phyloP scores from a whole-genome alignment of 148 eudicot species.

The Agrostemma githago region DNA sequence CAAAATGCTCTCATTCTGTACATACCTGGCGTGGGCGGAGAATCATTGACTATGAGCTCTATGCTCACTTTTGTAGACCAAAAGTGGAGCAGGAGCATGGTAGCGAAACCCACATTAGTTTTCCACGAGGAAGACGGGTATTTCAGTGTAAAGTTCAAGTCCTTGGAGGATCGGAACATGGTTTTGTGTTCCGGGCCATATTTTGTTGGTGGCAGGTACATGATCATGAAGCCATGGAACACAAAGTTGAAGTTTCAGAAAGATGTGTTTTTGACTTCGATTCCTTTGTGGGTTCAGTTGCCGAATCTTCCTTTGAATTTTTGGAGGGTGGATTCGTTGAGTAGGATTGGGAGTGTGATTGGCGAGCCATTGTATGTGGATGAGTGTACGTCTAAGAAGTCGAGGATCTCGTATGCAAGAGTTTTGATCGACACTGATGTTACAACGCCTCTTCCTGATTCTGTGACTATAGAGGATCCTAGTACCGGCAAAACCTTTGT shows the following conservation, averaged over 20 bases:
- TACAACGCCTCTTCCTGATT: background rate
- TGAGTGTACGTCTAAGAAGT: background rate
- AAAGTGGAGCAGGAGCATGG: constrained; percentile 6
- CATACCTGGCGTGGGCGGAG: background rate
- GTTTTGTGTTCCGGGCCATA: constrained; percentile 8
- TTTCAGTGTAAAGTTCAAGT: background rate
- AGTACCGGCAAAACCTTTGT: background rate
- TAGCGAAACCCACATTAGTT: background rate
- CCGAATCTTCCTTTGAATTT: constrained; percentile 7
- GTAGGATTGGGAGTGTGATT: constrained; percentile 7
- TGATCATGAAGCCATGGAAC: constrained; percentile 6
- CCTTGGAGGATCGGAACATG: constrained; percentile 4
- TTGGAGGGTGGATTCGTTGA: constrained; percentile 10
- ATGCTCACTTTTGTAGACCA: background rate
- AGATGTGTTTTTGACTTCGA: background rate
- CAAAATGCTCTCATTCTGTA: constrained; percentile 3
- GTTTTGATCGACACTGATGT: constrained; percentile 6
- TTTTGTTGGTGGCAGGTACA: background rate
- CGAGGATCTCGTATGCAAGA: constrained; percentile 6
- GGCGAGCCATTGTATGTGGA: constrained; percentile 3
- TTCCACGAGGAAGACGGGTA: constrained; percentile 1
- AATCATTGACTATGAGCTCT: background rate
- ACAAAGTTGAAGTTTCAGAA: background rate
- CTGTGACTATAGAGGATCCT: background rate
- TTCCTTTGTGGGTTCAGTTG: constrained; percentile 7